phyloP scores from a whole-genome alignment of 495 filamentous ascomycete genomes.

The Penicillium roqueforti region DNA sequence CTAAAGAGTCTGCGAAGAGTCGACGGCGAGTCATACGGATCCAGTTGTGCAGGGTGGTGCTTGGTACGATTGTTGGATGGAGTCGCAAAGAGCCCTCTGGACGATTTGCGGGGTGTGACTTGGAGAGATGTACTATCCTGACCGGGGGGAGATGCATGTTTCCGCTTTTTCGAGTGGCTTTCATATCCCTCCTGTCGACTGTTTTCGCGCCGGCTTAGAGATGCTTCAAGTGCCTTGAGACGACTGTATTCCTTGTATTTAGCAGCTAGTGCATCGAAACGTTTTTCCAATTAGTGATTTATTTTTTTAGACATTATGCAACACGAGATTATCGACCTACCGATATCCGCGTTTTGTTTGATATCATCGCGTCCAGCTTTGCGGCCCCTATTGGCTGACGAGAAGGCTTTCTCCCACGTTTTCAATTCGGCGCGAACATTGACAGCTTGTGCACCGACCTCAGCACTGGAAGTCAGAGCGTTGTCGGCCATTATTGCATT shows the following conservation, averaged over 20 bases:
- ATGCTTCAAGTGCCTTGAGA: conserved; percentile 54
- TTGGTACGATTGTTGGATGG: conserved; percentile 43
- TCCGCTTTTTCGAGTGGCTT: conserved; percentile 39
- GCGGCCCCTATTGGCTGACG: conserved; percentile 59
- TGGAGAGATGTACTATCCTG: conserved; percentile 18
- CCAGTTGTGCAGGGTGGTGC: conserved; percentile 44
- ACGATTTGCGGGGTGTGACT: conserved; percentile 32
- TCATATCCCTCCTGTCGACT: conserved; percentile 22
- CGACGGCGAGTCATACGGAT: conserved; percentile 58
- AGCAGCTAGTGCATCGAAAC: conserved; percentile 47
- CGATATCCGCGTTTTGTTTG: conserved; percentile 76
- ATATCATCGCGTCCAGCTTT: conserved; percentile 85
- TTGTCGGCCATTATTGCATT: conserved; percentile 36
- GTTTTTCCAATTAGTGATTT: not conserved
- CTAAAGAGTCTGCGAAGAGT: conserved; percentile 56
- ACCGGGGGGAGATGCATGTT: conserved; percentile 31
- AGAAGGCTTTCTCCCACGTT: conserved; percentile 78
- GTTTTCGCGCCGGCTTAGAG: conserved; percentile 26
- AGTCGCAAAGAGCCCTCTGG: conserved; percentile 36
- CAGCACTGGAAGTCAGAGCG: conserved; percentile 18
- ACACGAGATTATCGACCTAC: conserved; percentile 39
- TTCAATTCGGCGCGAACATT: conserved; percentile 72
- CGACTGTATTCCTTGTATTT: conserved; percentile 92
- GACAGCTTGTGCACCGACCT: conserved; percentile 26
- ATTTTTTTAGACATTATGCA: not conserved